Percentiles rank a stretch among this genome's conserved stretches.
Conservation (phyloP, 352 stramenopile genomes). For the Globisporangium heterothallicum region DNA sequence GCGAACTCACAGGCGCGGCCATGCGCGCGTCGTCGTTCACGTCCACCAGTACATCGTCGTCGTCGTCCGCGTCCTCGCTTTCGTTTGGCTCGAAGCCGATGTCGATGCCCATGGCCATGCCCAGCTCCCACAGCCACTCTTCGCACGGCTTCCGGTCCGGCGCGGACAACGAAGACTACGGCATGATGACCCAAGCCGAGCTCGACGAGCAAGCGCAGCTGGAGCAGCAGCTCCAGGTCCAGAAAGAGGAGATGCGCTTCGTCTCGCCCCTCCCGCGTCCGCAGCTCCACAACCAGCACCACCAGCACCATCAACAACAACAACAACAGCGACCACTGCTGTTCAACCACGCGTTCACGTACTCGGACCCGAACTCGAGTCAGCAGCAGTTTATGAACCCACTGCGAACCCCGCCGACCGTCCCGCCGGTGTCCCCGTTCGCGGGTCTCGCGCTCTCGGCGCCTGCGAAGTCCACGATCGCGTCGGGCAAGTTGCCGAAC, state of each 20-base stretch:
- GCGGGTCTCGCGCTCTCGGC: slow-evolving; percentile 66
- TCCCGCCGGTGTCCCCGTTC: slow-evolving; percentile 64
- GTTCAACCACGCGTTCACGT: slow-evolving; percentile 54
- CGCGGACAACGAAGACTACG: slow-evolving; percentile 24
- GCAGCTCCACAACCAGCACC: slow-evolving; percentile 21
- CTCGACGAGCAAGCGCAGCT: slow-evolving; percentile 61
- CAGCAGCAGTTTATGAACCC: slow-evolving; percentile 24
- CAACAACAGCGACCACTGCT: slow-evolving; percentile 18
- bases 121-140: slow-evolving; percentile 2
- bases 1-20: slow-evolving; percentile 44
- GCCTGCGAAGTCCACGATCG: slow-evolving; percentile 37
- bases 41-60: background rate
- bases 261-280: slow-evolving; percentile 41
- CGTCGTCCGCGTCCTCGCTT: slow-evolving; percentile 9
- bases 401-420: slow-evolving; percentile 41
- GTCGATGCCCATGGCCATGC: slow-evolving; percentile 15
- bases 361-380: slow-evolving; percentile 44
- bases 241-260: slow-evolving; percentile 81
- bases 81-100: slow-evolving; percentile 14
- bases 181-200: slow-evolving; percentile 41
- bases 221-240: slow-evolving; percentile 64
- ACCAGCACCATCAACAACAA: slow-evolving; percentile 21
- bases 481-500: slow-evolving; percentile 36
- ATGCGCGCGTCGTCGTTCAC: background rate
- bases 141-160: slow-evolving; percentile 7